A percentile compares a stretch with the other conserved stretches of the same genome.
Conservation (phyloP, 495 filamentous ascomycete genomes). For the Amphirosellinia nigrospora region DNA sequence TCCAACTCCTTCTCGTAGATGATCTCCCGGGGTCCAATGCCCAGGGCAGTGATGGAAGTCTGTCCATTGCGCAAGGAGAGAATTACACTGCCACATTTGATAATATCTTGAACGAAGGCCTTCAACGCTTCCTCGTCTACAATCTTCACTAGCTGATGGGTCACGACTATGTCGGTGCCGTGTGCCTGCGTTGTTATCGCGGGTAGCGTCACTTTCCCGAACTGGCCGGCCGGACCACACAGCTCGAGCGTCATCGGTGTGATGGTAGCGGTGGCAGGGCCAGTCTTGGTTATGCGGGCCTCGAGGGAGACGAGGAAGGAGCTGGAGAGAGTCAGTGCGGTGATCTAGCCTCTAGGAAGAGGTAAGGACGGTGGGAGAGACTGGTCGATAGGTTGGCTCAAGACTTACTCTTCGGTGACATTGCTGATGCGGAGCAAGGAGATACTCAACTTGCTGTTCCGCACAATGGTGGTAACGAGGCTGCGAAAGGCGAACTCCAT, state of each 20-base stretch:
- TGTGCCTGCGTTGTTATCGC: conserved; percentile 30
- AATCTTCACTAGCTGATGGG: conserved; percentile 37
- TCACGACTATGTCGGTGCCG: conserved; percentile 35
- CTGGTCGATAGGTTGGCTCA: not conserved
- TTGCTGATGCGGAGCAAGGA: conserved; percentile 38
- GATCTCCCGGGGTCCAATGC: conserved; percentile 26
- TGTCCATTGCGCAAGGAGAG: conserved; percentile 39
- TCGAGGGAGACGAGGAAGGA: conserved; percentile 33
- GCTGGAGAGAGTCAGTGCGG: conserved; percentile 18
- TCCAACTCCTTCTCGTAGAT: conserved; percentile 37
- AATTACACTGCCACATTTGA: conserved; percentile 17
- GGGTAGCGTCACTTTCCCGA: conserved; percentile 40
- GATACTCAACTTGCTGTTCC: conserved; percentile 38
- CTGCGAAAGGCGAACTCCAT: conserved; percentile 32
- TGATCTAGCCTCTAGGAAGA: not conserved
- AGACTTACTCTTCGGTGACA: conserved; percentile 38
- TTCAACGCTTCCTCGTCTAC: conserved; percentile 30
- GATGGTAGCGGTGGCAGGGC: conserved; percentile 32
- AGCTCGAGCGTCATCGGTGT: conserved; percentile 42
- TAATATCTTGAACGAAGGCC: conserved; percentile 34
- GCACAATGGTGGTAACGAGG: conserved; percentile 31
- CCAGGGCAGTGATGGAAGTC: conserved; percentile 24
- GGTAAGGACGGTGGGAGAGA: not conserved
- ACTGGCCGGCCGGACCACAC: conserved; percentile 32
- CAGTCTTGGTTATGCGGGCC: conserved; percentile 37